Evolutionary conservation across 192 early-diverging fungal genomes (phyloP).

Genomic region (Coemansia sp.): DNA sequence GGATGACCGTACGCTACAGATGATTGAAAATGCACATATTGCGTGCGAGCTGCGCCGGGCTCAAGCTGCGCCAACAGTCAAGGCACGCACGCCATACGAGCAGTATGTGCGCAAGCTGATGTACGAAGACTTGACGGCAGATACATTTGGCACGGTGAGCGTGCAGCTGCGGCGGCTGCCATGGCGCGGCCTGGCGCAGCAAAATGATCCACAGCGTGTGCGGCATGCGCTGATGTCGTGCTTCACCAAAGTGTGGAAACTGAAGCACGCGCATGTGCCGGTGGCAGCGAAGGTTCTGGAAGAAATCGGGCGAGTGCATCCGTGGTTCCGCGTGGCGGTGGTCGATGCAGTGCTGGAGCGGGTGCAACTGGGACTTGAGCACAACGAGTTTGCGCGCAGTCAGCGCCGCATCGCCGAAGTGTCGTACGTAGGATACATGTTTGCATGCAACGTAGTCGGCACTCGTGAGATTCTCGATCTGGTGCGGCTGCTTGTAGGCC

Average conservation of each 20-base stretch:
- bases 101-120: conserved; percentile 85
- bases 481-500: conserved; percentile 73
- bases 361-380: conserved; percentile 87
- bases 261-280: conserved; percentile 84
- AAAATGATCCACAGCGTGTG: conserved; percentile 26
- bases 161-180: conserved; percentile 78
- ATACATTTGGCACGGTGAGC: conserved; percentile 65
- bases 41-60: conserved; percentile 81
- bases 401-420: conserved; percentile 79
- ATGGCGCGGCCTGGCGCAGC: conserved; percentile 58
- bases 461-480: conserved; percentile 76
- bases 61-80: conserved; percentile 54
- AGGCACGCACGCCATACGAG: conserved; percentile 79
- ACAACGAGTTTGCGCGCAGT: conserved; percentile 90
- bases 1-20: conserved; percentile 76
- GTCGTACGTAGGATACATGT: conserved; percentile 89
- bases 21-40: conserved; percentile 94
- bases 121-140: conserved; percentile 77
- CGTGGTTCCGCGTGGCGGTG: conserved; percentile 83
- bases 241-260: conserved; percentile 91
- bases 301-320: conserved; percentile 75
- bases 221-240: conserved; percentile 63
- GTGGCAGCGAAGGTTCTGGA: conserved; percentile 76
- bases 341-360: conserved; percentile 85
- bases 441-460: conserved; percentile 85